These are phyloP conservation scores for Fusarium aywerte DNA, from an alignment of 2,329 filamentous ascomycete genomes.

Conservation along the genomic window DNA sequence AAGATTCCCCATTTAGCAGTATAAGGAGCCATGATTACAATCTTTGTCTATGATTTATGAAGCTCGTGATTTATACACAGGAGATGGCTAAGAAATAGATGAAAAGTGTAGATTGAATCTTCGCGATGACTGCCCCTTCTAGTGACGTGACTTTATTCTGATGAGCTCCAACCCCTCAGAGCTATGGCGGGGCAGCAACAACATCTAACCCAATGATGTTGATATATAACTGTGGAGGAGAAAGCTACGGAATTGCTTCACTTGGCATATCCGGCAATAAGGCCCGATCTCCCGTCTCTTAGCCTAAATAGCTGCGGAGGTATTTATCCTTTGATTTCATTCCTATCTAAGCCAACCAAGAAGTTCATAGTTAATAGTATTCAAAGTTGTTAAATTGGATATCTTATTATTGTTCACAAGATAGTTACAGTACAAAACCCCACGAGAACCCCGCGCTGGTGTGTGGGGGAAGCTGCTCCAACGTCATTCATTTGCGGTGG, in stretches of 20 bases:
- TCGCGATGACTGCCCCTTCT: background rate
- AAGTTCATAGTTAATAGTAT: background rate
- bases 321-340: background rate
- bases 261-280: constrained; percentile 16
- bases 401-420: background rate
- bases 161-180: constrained; percentile 28
- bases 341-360: no score
- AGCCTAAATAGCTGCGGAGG: constrained; percentile 2
- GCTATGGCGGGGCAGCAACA: constrained; percentile 25
- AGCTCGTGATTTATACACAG: background rate
- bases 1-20: constrained; percentile 69
- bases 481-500: background rate
- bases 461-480: background rate
- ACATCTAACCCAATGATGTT: constrained; percentile 14
- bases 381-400: background rate
- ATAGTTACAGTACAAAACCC: background rate
- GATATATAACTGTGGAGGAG: constrained; percentile 4
- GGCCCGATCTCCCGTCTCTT: background rate
- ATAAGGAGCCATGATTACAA: constrained; percentile 57
- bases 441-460: background rate
- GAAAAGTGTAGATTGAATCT: background rate
- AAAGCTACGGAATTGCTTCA: constrained; percentile 23
- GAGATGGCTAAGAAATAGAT: background rate
- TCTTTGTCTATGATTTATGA: constrained; percentile 10
- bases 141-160: constrained; percentile 30